These are phyloP conservation scores for Leccinum variabile DNA, from an alignment of 1,284 basidiomycete species.

Conservation along the genomic window DNA sequence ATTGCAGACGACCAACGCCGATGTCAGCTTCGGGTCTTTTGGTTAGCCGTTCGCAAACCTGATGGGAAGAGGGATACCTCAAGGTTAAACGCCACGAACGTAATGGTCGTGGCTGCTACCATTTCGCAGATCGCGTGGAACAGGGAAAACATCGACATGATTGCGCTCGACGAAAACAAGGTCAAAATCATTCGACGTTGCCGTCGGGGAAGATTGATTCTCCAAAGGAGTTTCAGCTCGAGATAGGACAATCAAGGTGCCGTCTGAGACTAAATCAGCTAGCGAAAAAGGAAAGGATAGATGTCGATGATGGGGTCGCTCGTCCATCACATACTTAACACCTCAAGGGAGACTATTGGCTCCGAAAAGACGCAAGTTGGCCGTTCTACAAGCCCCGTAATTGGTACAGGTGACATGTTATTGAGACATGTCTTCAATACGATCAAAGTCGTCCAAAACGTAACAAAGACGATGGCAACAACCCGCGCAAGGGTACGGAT, in stretches of 20 bases:
- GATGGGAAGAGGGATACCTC: neutral
- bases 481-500: neutral
- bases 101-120: neutral
- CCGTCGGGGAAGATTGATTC: neutral
- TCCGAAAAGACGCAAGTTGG: neutral
- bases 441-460: neutral
- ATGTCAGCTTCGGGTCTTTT: neutral
- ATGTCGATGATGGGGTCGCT: neutral
- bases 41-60: neutral
- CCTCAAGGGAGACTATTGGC: neutral
- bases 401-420: neutral
- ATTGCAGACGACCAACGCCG: neutral
- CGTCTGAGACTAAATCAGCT: neutral
- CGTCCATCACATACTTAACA: neutral
- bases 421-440: neutral
- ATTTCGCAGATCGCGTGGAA: neutral
- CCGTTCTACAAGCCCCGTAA: neutral
- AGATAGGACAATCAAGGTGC: neutral
- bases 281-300: neutral
- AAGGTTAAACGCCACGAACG: neutral
- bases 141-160: neutral
- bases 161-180: neutral
- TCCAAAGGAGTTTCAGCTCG: neutral
- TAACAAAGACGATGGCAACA: neutral
- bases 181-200: neutral